Percentiles rank a stretch among this genome's conserved stretches.
Conservation (phyloP, 192 early-diverging fungal genomes). For the Kickxella alabastrina region DNA sequence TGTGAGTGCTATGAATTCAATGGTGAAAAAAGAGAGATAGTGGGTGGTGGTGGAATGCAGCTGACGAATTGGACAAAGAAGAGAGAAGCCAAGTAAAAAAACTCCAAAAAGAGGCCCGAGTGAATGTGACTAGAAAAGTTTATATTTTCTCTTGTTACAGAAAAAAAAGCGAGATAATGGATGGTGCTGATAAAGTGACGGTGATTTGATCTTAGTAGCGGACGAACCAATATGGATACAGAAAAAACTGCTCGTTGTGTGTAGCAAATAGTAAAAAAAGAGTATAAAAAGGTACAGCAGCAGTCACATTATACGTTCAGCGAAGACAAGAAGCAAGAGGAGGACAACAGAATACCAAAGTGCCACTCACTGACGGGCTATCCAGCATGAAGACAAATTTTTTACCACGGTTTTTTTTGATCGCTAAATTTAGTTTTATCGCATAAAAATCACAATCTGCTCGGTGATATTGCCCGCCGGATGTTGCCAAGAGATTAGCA, state of each 20-base stretch:
- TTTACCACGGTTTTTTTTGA: background rate
- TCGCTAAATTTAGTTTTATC: too few species aligned
- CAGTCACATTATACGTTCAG: background rate
- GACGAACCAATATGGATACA: too few species aligned
- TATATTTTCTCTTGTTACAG: too few species aligned
- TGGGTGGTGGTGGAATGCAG: background rate
- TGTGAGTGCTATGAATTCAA: background rate
- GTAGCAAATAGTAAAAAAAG: background rate
- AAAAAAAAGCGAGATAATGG: too few species aligned
- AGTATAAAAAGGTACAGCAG: conserved; percentile 6
- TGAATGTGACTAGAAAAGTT: background rate
- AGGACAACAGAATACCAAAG: background rate
- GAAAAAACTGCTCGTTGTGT: too few species aligned
- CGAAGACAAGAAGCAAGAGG: background rate
- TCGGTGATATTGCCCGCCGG: too few species aligned
- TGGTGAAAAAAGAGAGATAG: background rate
- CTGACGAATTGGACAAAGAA: background rate
- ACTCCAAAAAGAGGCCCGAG: background rate
- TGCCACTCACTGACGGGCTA: too few species aligned
- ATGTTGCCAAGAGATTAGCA: too few species aligned
- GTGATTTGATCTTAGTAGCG: too few species aligned
- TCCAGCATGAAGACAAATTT: background rate
- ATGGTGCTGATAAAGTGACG: too few species aligned
- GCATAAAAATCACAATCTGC: too few species aligned
- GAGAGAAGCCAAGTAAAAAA: background rate